Evolutionary conservation across 768 basidiomycete genomes (phyloP).

Genomic region (Tulasnella sp.): DNA sequence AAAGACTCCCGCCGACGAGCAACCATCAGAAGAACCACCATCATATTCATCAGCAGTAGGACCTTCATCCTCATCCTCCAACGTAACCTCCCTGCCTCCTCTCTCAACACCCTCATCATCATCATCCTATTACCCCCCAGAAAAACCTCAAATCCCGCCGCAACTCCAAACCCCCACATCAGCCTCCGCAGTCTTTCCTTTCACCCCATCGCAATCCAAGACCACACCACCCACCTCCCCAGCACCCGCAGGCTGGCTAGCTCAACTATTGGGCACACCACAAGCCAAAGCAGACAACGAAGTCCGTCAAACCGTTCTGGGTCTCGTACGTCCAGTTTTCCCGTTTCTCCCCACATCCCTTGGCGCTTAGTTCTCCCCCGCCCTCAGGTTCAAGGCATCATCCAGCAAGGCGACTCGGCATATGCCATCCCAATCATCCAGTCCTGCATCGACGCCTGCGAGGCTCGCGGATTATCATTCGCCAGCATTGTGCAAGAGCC

Average conservation of each 20-base stretch:
- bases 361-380: background rate
- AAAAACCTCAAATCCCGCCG: background rate
- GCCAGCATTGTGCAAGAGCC: constrained; percentile 57
- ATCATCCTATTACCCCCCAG: background rate
- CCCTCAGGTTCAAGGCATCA: constrained; percentile 43
- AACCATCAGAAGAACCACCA: background rate
- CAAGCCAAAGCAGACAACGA: constrained; percentile 26
- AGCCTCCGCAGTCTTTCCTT: background rate
- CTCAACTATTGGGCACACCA: constrained; percentile 23
- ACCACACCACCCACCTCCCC: background rate
- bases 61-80: background rate
- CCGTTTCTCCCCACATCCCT: background rate
- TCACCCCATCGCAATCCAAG: background rate
- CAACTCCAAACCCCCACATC: background rate
- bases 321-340: constrained; percentile 21
- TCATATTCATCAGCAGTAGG: background rate
- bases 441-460: constrained; percentile 61
- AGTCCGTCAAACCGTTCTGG: constrained; percentile 28
- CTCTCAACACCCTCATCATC: background rate
- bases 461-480: constrained; percentile 47
- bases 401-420: constrained; percentile 34
- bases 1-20: background rate
- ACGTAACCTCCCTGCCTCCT: background rate
- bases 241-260: constrained; percentile 17
- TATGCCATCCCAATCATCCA: constrained; percentile 46